A percentile compares a stretch with the other conserved stretches of the same genome.
phyloP scores from a whole-genome alignment of 768 basidiomycete genomes.

The Russula griseocarnosa region DNA sequence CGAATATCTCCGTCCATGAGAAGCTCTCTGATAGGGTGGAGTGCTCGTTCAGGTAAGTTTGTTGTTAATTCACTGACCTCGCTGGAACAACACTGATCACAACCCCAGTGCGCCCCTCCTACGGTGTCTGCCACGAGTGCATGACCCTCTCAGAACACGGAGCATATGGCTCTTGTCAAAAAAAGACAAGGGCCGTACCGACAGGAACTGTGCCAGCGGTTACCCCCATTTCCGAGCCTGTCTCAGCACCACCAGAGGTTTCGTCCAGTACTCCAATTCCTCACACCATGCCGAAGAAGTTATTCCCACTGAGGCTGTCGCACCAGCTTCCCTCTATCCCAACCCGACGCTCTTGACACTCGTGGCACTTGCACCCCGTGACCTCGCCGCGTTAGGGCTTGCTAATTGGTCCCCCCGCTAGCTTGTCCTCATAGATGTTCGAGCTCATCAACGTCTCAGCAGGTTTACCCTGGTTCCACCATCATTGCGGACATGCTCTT shows the following conservation, averaged over 20 bases:
- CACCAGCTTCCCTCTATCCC: not conserved
- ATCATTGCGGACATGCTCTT: conserved; percentile 61
- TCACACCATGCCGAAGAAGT: not conserved
- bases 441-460: conserved; percentile 66
- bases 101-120: conserved; percentile 12
- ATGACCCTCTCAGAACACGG: conserved; percentile 3
- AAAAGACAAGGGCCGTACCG: conserved; percentile 4
- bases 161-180: conserved; percentile 23
- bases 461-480: conserved; percentile 79
- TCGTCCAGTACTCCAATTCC: not conserved
- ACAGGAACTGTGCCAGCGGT: not conserved
- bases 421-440: conserved; percentile 57
- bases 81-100: not conserved
- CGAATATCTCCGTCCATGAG: too few species aligned
- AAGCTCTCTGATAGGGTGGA: too few species aligned
- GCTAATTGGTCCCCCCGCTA: conserved; percentile 60
- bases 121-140: not conserved
- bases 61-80: not conserved
- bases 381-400: conserved; percentile 66
- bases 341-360: conserved; percentile 9
- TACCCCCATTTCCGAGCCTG: not conserved
- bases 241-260: not conserved
- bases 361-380: conserved; percentile 43
- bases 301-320: conserved; percentile 4
- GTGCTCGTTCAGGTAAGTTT: conserved; percentile 17